A percentile compares a stretch with the other conserved stretches of the same genome.
Conservation (phyloP, 108 stramenopile species). For the Fragilaria crotonensis region DNA sequence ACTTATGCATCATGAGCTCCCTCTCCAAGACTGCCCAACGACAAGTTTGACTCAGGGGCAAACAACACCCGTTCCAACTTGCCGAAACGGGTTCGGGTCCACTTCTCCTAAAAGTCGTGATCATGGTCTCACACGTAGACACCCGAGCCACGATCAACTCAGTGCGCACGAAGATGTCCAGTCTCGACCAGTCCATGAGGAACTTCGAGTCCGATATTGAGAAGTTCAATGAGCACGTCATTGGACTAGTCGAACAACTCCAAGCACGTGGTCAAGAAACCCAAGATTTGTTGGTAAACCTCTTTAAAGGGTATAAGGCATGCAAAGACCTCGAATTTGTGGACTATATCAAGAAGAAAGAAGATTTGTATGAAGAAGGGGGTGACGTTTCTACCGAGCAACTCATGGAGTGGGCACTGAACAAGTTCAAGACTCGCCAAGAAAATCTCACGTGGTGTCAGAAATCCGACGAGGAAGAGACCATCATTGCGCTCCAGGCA, state of each 20-base stretch:
- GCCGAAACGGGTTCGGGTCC: not conserved
- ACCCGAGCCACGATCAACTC: conserved; percentile 13
- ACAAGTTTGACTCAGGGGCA: not conserved
- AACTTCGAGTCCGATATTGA: conserved; percentile 10
- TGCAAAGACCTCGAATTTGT: conserved; percentile 11
- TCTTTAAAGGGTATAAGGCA: conserved; percentile 27
- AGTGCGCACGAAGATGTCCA: conserved; percentile 11
- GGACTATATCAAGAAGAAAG: conserved; percentile 14
- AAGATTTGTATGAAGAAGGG: conserved; percentile 23
- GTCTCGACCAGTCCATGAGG: conserved; percentile 16
- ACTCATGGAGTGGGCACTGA: conserved; percentile 19
- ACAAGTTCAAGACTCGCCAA: conserved; percentile 17
- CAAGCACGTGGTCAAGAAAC: conserved; percentile 11
- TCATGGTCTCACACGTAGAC: conserved; percentile 11
- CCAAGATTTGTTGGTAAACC: conserved; percentile 17
- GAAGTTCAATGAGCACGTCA: conserved; percentile 30
- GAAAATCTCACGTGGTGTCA: conserved; percentile 6
- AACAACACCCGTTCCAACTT: not conserved
- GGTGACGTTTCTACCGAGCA: conserved; percentile 3
- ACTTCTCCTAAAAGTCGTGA: conserved; percentile 22
- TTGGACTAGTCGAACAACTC: conserved; percentile 1
- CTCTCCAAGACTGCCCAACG: conserved; percentile 1
- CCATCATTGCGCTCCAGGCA: conserved; percentile 26
- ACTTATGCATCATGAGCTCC: not conserved
- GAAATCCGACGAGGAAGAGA: conserved; percentile 5